Evolutionary conservation across 768 basidiomycete genomes (phyloP).

Genomic region (Amanita pallidorosea): DNA sequence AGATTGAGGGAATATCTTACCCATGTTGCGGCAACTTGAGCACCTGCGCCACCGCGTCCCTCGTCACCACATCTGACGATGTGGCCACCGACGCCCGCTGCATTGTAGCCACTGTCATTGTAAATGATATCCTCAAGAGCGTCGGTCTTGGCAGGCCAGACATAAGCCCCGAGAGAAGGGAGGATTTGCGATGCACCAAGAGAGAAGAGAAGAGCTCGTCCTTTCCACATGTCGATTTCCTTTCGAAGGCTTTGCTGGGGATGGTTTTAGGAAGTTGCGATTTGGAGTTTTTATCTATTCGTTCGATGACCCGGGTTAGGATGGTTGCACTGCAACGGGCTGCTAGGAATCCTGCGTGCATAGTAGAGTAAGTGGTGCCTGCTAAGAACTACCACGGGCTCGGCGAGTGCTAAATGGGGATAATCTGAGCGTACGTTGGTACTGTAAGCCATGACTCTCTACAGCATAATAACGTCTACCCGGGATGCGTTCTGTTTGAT

Average conservation of each 20-base stretch:
- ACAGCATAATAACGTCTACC: too few relatives aligned
- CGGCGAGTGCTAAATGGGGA: not conserved
- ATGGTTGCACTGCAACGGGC: not conserved
- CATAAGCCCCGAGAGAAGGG: not conserved
- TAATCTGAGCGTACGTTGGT: not conserved
- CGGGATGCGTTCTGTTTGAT: not conserved
- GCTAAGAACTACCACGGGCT: not conserved
- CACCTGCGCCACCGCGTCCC: slow-evolving; percentile 1
- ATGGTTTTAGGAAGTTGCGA: not conserved
- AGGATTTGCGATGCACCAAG: not conserved
- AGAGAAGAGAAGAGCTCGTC: not conserved
- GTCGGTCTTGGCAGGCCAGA: slow-evolving; percentile 1
- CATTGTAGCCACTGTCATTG: slow-evolving; percentile 3
- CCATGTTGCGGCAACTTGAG: slow-evolving; percentile 3
- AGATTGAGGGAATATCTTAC: not conserved
- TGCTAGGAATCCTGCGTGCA: not conserved
- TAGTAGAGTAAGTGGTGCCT: not conserved
- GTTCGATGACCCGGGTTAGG: not conserved
- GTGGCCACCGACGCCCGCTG: not conserved
- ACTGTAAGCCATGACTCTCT: not conserved
- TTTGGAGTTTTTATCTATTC: not conserved
- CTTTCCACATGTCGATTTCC: not conserved
- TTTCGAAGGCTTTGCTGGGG: not conserved
- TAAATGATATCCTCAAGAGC: slow-evolving; percentile 1
- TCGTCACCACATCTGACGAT: slow-evolving; percentile 1